Evolutionary conservation across 2,329 filamentous ascomycete species (phyloP).

Genomic region (Alternaria conjuncta): DNA sequence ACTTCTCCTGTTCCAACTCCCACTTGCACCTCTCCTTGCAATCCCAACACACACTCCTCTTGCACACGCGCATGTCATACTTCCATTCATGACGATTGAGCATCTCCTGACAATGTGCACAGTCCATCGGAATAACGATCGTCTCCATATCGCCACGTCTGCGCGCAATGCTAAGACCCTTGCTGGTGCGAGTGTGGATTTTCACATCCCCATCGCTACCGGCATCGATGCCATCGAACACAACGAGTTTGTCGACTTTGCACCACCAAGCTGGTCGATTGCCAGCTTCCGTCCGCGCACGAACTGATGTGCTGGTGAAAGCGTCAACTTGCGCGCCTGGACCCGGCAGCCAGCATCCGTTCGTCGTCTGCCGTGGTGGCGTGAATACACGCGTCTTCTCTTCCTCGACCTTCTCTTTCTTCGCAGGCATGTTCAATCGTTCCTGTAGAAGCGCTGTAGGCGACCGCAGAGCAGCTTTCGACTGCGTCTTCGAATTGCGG

Average conservation of each 20-base stretch:
- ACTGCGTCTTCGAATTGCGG: conserved; percentile 39
- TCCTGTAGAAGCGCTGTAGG: conserved; percentile 41
- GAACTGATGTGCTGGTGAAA: conserved; percentile 36
- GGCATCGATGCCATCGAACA: conserved; percentile 38
- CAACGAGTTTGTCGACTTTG: conserved; percentile 42
- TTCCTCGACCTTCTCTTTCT: conserved; percentile 22
- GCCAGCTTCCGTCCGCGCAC: conserved; percentile 32
- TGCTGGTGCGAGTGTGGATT: conserved; percentile 35
- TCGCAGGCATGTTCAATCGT: conserved; percentile 34
- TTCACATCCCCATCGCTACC: conserved; percentile 15
- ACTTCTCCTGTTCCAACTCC: conserved; percentile 19
- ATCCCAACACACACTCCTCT: conserved; percentile 43
- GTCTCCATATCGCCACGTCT: conserved; percentile 37
- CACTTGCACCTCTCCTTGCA: conserved; percentile 43
- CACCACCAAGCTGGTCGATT: conserved; percentile 45
- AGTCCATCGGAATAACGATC: conserved; percentile 40
- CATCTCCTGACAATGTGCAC: conserved; percentile 43
- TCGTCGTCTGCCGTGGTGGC: conserved; percentile 30
- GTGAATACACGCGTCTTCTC: conserved; percentile 35
- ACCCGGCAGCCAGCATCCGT: conserved; percentile 40
- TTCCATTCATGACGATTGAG: conserved; percentile 43
- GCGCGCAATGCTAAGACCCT: conserved; percentile 40
- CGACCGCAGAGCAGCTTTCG: conserved; percentile 38
- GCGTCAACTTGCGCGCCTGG: conserved; percentile 27
- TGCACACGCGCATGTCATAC: conserved; percentile 43